Conservation (phyloP, 768 basidiomycete genomes). For the Podaxis mareebaensis region DNA sequence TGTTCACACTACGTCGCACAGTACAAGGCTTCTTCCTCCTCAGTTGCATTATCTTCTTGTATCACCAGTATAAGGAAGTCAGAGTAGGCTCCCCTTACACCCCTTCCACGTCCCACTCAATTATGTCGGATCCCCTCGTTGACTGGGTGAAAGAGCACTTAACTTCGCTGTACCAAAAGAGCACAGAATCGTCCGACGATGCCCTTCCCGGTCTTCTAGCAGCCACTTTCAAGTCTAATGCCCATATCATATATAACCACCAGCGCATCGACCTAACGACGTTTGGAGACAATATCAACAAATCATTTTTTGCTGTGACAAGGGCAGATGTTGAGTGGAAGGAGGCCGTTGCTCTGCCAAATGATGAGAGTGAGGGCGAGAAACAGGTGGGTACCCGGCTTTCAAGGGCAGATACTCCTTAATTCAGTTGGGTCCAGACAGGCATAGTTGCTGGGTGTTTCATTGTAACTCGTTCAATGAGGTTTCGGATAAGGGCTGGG, state of each 20-base stretch:
- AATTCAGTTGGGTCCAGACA: constrained; percentile 22
- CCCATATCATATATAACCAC: constrained; percentile 26
- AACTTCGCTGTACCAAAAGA: neutral
- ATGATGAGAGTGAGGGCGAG: constrained; percentile 15
- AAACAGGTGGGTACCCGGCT: constrained; percentile 11
- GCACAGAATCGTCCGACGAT: neutral
- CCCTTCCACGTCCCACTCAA: neutral
- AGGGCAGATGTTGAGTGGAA: constrained; percentile 35
- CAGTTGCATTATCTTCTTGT: neutral
- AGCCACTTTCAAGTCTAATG: neutral
- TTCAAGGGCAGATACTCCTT: neutral
- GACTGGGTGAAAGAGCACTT: constrained; percentile 5
- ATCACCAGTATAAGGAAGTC: neutral
- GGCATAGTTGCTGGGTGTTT: constrained; percentile 41
- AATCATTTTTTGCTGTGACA: constrained; percentile 21
- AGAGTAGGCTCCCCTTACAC: neutral
- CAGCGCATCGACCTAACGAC: constrained; percentile 23
- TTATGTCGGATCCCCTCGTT: constrained; percentile 5
- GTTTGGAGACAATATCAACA: constrained; percentile 28
- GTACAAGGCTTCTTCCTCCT: neutral
- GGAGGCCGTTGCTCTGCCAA: constrained; percentile 24
- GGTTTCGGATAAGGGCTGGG: constrained; percentile 39
- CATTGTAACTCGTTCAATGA: constrained; percentile 38
- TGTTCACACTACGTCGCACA: neutral
- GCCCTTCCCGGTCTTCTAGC: neutral